phyloP scores from a whole-genome alignment of 176 grass and related monocot genomes.

The Aegilops umbellulata region DNA sequence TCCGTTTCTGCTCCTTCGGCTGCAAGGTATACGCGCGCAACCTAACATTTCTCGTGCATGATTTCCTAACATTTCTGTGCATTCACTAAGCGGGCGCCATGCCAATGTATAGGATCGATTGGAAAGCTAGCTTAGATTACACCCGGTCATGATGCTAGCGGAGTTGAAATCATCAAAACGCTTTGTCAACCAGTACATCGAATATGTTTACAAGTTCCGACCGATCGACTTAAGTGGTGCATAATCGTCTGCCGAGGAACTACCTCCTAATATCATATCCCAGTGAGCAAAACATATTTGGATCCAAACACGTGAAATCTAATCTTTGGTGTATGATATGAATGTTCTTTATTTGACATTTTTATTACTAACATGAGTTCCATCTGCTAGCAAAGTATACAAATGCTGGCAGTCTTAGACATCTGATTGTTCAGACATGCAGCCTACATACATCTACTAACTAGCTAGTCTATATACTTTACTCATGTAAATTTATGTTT shows the following conservation, averaged over 20 bases:
- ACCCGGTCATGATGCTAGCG: not conserved
- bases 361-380: not conserved
- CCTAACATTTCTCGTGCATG: not conserved
- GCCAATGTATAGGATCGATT: not conserved
- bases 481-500: too few species aligned
- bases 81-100: not conserved
- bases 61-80: not conserved
- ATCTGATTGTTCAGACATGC: not conserved
- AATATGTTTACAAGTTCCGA: not conserved
- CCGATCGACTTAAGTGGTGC: not conserved
- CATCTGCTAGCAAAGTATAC: not conserved
- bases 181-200: too few species aligned
- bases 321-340: not conserved
- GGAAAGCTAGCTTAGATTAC: not conserved
- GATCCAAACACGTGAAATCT: not conserved
- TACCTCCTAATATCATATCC: too few species aligned
- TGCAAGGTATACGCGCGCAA: constrained; percentile 55
- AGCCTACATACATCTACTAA: too few species aligned
- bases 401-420: not conserved
- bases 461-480: too few species aligned
- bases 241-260: too few species aligned
- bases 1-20: constrained; percentile 64
- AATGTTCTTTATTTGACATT: not conserved
- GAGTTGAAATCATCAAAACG: not conserved
- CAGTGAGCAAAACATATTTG: too few species aligned